Percentiles rank a stretch among this genome's conserved stretches.
Conservation (phyloP, 495 filamentous ascomycete genomes). For the Tuber microsphaerosporum region DNA sequence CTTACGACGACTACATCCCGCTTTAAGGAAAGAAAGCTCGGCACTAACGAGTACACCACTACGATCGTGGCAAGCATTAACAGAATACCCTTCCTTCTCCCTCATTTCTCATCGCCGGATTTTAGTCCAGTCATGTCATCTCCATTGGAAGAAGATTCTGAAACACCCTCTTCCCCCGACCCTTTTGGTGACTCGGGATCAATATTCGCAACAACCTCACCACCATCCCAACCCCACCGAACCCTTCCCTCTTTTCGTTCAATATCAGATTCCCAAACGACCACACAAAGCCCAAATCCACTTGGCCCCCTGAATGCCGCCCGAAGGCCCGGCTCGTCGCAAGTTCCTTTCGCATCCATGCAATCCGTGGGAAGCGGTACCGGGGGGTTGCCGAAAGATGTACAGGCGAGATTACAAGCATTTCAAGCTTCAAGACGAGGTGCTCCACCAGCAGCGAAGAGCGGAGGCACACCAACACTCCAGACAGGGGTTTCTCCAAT, state of each 20-base stretch:
- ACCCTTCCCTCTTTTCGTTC: slow-evolving; percentile 51
- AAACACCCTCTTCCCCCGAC: slow-evolving; percentile 26
- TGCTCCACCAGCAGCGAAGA: slow-evolving; percentile 44
- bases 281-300: slow-evolving; percentile 66
- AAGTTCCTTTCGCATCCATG: slow-evolving; percentile 52
- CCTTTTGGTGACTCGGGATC: slow-evolving; percentile 20
- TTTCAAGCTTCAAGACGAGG: slow-evolving; percentile 61
- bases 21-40: not conserved
- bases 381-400: slow-evolving; percentile 60
- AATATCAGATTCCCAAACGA: slow-evolving; percentile 50
- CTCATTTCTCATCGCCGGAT: slow-evolving; percentile 19
- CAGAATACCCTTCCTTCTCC: slow-evolving; percentile 20
- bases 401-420: slow-evolving; percentile 72
- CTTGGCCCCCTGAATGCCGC: slow-evolving; percentile 76
- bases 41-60: slow-evolving; percentile 24
- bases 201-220: slow-evolving; percentile 16
- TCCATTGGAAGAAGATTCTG: slow-evolving; percentile 26
- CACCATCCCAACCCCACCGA: slow-evolving; percentile 12
- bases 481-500: slow-evolving; percentile 44
- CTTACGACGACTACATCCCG: not conserved
- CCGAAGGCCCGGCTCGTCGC: slow-evolving; percentile 52
- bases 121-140: slow-evolving; percentile 26
- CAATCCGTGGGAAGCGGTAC: slow-evolving; percentile 41
- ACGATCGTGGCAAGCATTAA: slow-evolving; percentile 29
- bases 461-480: slow-evolving; percentile 17